Percentiles rank a stretch among this genome's conserved stretches.
These are phyloP conservation scores for Carpinus viminea DNA, from an alignment of 306 rosid genomes.

Conservation along the genomic window DNA sequence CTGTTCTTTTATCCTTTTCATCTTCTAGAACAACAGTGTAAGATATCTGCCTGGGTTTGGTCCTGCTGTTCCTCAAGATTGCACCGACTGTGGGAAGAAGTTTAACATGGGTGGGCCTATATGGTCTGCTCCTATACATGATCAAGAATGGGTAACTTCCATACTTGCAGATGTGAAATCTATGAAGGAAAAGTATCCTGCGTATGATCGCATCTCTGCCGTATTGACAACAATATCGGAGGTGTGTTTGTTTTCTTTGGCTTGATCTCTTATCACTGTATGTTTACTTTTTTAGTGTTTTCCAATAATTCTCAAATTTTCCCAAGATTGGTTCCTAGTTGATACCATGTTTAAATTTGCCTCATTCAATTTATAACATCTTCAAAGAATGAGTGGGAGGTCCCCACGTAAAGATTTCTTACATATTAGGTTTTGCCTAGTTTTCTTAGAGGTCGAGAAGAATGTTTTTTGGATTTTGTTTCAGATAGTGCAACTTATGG, in stretches of 20 bases:
- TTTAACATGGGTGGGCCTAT: slow-evolving; percentile 96
- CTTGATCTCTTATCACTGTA: not conserved
- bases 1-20: not conserved
- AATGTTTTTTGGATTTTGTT: not conserved
- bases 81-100: slow-evolving; percentile 89
- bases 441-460: not conserved
- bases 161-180: slow-evolving; percentile 66
- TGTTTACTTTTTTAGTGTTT: not conserved
- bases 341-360: not conserved
- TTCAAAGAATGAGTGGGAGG: not conserved
- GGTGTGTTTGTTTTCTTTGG: slow-evolving; percentile 36
- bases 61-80: slow-evolving; percentile 85
- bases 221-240: slow-evolving; percentile 87
- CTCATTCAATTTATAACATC: not conserved
- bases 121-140: slow-evolving; percentile 97
- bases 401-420: not conserved
- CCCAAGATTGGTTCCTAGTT: not conserved
- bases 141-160: slow-evolving; percentile 92
- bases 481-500: not conserved
- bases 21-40: slow-evolving; percentile 70
- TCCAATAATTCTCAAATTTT: not conserved
- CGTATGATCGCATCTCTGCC: slow-evolving; percentile 84
- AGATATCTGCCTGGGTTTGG: slow-evolving; percentile 92
- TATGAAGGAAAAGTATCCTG: slow-evolving; percentile 80
- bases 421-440: not conserved